Evolutionary conservation across 805 yeast species (phyloP), one percentile per base, ranked within the genome.

Genomic region (Candida incommunis): DNA sequence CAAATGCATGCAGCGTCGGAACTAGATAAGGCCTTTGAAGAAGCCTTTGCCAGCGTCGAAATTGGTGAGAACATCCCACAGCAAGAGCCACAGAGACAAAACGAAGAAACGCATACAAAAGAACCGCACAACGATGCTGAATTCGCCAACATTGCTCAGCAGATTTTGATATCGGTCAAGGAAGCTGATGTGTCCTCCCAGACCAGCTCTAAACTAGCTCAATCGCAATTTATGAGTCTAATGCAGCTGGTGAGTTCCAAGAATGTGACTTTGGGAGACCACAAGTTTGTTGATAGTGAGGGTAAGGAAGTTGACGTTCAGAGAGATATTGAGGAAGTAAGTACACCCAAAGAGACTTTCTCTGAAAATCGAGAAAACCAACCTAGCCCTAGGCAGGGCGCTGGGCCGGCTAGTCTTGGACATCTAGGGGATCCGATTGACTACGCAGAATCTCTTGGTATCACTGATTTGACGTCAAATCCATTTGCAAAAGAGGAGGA

Each of bases 81-180:
- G n/a, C 5, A 31, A 31, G 18, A 31, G 20, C 18, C 37, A 18
- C 18, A 7, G 18, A 7, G 27, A 25, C 13, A 7, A 25, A 13
- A 25, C 7, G 13, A 25, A 25, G 13, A 7, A 13, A 13, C 13
- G 7, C 27, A 25, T 25, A n/a, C n/a, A n/a, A n/a, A n/a, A n/a
- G n/a, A n/a, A n/a, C n/a, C n/a, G n/a, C 27, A 25, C 27, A 31
- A n/a, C 20, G 37, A 31, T n/a, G 4, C 37, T 9, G 37, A 31
- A 7, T 31, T 31, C n/a, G 37, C 37, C 37, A n/a, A 31, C 20
- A 31, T 31, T 16, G 37, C 37, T 16, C 37, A 31, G 37, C 37
- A 31, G 37, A 31, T 31, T n/a, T 16, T 31, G 20, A 16, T 13
- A 5, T 7, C 37, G 5, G 37, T 31, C 13, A 18, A 18, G 4